Base-by-base conservation (phyloP, 306 rosid genomes). In the Acacia crassicarpa region DNA sequence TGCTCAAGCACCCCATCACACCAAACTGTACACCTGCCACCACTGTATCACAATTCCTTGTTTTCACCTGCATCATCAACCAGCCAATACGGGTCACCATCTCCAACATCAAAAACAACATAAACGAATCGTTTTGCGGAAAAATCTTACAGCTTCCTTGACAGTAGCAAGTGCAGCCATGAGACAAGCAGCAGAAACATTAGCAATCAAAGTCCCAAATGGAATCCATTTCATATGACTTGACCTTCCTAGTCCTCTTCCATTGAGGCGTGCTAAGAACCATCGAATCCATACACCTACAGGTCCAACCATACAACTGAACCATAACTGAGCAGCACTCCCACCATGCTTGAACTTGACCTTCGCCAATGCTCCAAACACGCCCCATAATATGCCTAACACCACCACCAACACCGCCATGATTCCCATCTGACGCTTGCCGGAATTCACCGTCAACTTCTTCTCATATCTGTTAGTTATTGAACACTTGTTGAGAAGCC, bases 241-340 rank as follows among this genome's bases (percentile, higher is more conserved):
- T 1, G 51, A 46, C 40, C 9, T 89, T 54, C 94, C 94, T n/a
- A 91, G 51, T n/a, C 90, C 94, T 12, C 81, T 88, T 15, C 91
- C 94, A 58, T 91, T 91, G 8, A 89, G 80, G 25, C 94, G 77
- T 23, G 94, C 92, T 49, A 91, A 86, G 90, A 89, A 89, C 94
- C 94, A 91, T 80, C 89, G 85, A 51, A 78, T 32, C 94, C 94
- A 91, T 51, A 89, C 94, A 38, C 94, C 94, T 13, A 72, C 16
- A 9, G 94, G 94, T 72, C 92, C 94, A 67, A 91, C 88, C 62
- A 91, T 38, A 84, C 92, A 91, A 32, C 86, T 90, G 46, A 91
- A 51, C 92, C 92, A 91, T 33, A 87, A 77, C 30, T 83, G 83
- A 73, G 90, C 91, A 48, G 74, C 84, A 45, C 80, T 81, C 46